phyloP scores from a whole-genome alignment of 2,329 filamentous ascomycete genomes.

The Thyridium curvatum region DNA sequence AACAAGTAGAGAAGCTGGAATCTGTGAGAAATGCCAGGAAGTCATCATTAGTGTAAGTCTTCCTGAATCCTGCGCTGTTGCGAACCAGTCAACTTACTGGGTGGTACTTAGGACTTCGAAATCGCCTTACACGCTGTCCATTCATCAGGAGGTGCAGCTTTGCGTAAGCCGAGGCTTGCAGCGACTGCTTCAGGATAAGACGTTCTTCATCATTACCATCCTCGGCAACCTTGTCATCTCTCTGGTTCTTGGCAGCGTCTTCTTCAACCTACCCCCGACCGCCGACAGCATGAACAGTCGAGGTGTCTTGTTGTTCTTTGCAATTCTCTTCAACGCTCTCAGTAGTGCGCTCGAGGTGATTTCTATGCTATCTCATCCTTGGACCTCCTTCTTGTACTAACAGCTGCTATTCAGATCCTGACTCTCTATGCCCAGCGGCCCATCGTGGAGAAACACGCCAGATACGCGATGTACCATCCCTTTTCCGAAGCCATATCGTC shows the following conservation, averaged over 20 bases:
- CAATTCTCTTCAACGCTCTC: constrained; percentile 49
- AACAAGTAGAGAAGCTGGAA: too few relatives aligned
- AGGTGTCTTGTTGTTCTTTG: constrained; percentile 54
- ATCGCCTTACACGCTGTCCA: constrained; percentile 51
- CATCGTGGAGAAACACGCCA: constrained; percentile 38
- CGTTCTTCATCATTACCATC: constrained; percentile 38
- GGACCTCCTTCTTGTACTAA: too few relatives aligned
- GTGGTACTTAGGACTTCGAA: constrained; percentile 20
- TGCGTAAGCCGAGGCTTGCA: constrained; percentile 46
- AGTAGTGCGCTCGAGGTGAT: constrained; percentile 43
- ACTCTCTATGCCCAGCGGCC: constrained; percentile 32
- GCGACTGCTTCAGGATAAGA: constrained; percentile 44
- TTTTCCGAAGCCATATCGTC: constrained; percentile 35
- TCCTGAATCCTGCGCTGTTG: too few relatives aligned
- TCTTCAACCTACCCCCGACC: constrained; percentile 41
- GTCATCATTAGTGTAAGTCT: too few relatives aligned
- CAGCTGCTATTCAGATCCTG: constrained; percentile 36
- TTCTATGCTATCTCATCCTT: too few relatives aligned
- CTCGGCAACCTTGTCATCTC: constrained; percentile 47
- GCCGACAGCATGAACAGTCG: constrained; percentile 47
- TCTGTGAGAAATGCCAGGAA: too few relatives aligned
- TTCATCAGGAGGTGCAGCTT: constrained; percentile 46
- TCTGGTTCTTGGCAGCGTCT: constrained; percentile 56
- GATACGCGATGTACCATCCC: constrained; percentile 42
- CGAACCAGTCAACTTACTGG: too few relatives aligned